Evolutionary conservation across 202 grass and related monocot genomes (phyloP).

Genomic region (Elaeis oleifera): DNA sequence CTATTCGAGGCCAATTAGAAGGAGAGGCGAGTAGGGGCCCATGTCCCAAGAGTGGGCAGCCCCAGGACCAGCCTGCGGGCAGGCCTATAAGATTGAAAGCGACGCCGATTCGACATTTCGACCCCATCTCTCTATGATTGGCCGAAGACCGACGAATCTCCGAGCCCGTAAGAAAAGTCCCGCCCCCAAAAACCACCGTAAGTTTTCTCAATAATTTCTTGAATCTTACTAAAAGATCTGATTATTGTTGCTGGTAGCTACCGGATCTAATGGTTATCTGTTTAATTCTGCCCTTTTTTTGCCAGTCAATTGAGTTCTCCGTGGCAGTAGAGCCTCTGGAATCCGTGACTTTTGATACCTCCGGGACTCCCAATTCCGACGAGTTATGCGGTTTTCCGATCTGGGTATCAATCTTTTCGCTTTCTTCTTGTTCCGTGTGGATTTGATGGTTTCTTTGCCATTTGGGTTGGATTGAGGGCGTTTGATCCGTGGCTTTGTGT

Average conservation of each 20-base stretch:
- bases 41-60: too few species aligned
- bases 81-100: background rate
- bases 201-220: background rate
- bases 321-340: background rate
- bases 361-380: background rate
- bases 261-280: background rate
- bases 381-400: conserved; percentile 3
- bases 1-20: too few species aligned
- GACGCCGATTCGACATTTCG: too few species aligned
- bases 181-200: too few species aligned
- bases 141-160: background rate
- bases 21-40: too few species aligned
- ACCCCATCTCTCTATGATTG: background rate
- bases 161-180: background rate
- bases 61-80: background rate
- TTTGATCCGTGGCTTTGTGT: too few species aligned
- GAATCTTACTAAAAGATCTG: background rate
- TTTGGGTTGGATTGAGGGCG: background rate
- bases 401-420: background rate
- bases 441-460: background rate
- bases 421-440: background rate
- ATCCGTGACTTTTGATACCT: too few species aligned
- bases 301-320: background rate
- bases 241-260: background rate
- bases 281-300: background rate